Conservation (phyloP, 345 rosid genomes). For the Aurinia saxatilis region DNA sequence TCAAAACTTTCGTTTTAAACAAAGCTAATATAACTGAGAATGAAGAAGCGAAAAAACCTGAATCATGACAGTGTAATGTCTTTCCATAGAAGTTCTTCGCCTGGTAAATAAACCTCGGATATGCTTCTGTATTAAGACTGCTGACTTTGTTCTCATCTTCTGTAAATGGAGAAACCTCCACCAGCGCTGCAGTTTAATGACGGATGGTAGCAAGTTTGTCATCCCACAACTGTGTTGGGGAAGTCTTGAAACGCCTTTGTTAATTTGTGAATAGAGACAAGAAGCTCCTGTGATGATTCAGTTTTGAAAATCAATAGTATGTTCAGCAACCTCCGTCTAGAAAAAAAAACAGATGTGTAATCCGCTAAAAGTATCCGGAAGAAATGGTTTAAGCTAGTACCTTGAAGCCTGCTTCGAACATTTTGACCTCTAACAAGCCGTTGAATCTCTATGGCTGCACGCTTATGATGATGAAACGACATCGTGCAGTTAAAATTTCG, state of each 20-base stretch:
- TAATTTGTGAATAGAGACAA: slow-evolving; percentile 14
- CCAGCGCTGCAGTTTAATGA: slow-evolving; percentile 75
- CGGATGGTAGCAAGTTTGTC: slow-evolving; percentile 26
- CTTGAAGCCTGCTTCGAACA: slow-evolving; percentile 53
- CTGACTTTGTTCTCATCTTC: slow-evolving; percentile 43
- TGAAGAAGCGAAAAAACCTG: slow-evolving; percentile 39
- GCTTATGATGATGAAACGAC: slow-evolving; percentile 29
- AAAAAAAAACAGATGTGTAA: background rate
- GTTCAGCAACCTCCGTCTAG: background rate
- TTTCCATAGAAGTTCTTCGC: slow-evolving; percentile 35
- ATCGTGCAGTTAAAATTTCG: slow-evolving; percentile 34
- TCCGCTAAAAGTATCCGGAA: background rate
- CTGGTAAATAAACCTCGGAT: slow-evolving; percentile 55
- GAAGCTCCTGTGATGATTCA: slow-evolving; percentile 39
- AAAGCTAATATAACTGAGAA: background rate
- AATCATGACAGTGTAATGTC: slow-evolving; percentile 40
- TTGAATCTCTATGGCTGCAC: slow-evolving; percentile 58
- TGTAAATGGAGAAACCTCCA: slow-evolving; percentile 58
- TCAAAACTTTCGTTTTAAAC: background rate
- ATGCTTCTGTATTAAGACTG: slow-evolving; percentile 49
- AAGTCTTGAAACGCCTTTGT: slow-evolving; percentile 10
- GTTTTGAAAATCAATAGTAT: background rate
- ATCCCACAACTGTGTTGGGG: slow-evolving; percentile 27
- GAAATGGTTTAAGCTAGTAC: too few species aligned
- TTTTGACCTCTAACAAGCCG: slow-evolving; percentile 46